These are phyloP conservation scores for Lactarius evosmus DNA, from an alignment of 768 basidiomycete genomes.

Conservation along the genomic window DNA sequence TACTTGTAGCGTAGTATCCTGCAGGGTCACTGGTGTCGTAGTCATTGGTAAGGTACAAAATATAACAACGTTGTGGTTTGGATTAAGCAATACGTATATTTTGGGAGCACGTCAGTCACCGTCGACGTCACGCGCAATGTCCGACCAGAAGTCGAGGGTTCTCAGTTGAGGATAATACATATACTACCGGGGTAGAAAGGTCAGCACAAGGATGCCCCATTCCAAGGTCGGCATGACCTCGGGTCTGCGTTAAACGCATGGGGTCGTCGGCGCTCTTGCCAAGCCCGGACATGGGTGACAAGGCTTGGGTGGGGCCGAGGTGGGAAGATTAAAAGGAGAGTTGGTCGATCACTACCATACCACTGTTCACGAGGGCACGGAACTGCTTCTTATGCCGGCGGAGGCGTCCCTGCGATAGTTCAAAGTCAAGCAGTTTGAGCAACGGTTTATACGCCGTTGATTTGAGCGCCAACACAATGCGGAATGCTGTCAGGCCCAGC, in stretches of 20 bases:
- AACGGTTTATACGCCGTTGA: constrained; percentile 47
- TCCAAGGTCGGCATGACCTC: neutral
- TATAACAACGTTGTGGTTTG: neutral
- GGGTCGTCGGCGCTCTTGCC: neutral
- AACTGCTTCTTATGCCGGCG: constrained; percentile 46
- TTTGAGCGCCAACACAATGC: constrained; percentile 55
- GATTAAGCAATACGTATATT: neutral
- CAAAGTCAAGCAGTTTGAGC: constrained; percentile 47
- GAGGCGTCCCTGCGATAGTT: constrained; percentile 48
- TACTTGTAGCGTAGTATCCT: neutral
- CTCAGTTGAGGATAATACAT: neutral
- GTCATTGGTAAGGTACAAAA: neutral
- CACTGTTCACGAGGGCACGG: constrained; percentile 46
- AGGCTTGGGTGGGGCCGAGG: neutral
- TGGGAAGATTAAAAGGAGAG: constrained; percentile 30
- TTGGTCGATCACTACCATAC: constrained; percentile 34
- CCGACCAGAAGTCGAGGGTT: neutral
- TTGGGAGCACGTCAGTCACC: too few relatives aligned
- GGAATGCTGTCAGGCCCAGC: constrained; percentile 81
- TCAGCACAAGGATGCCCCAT: neutral
- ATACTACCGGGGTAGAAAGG: neutral
- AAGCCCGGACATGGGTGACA: neutral
- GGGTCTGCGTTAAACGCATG: neutral
- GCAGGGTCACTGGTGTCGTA: neutral
- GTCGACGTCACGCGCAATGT: too few relatives aligned